phyloP scores from a whole-genome alignment of 2,329 filamentous ascomycete genomes.

The Paraphaeosphaeria sporulosa region DNA sequence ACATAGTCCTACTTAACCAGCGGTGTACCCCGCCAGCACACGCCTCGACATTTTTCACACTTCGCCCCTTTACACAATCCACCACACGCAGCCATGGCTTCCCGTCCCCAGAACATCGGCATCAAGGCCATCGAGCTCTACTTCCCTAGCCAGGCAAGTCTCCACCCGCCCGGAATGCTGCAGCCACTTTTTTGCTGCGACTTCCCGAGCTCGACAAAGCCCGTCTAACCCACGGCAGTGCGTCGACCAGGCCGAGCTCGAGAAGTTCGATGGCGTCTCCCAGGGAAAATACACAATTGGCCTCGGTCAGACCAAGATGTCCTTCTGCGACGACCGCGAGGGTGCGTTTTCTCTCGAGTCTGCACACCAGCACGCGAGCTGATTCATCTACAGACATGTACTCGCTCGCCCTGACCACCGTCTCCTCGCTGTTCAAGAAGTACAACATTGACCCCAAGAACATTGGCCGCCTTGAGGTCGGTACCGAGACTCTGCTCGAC shows the following conservation, averaged over 20 bases:
- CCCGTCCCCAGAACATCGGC: constrained; percentile 59
- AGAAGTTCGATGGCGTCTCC: constrained; percentile 63
- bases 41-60: constrained; percentile 21
- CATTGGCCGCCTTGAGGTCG: constrained; percentile 62
- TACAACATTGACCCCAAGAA: constrained; percentile 60
- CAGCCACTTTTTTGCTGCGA: constrained; percentile 11
- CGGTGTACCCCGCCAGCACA: constrained; percentile 39
- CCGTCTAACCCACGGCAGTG: constrained; percentile 48
- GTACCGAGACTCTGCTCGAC: constrained; percentile 63
- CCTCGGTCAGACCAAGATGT: constrained; percentile 63
- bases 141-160: constrained; percentile 60
- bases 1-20: constrained; percentile 42
- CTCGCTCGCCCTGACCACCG: constrained; percentile 60
- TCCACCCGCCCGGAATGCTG: constrained; percentile 10
- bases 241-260: constrained; percentile 61
- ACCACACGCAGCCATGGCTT: constrained; percentile 52
- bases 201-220: neutral
- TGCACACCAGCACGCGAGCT: constrained; percentile 16
- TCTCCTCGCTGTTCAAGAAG: constrained; percentile 61
- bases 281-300: constrained; percentile 63
- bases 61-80: constrained; percentile 25
- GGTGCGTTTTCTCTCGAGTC: constrained; percentile 43
- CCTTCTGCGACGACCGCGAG: constrained; percentile 63
- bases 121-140: constrained; percentile 65
- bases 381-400: constrained; percentile 56